phyloP scores from a whole-genome alignment of 2,329 filamentous ascomycete genomes.

The Diaporthe sp. region DNA sequence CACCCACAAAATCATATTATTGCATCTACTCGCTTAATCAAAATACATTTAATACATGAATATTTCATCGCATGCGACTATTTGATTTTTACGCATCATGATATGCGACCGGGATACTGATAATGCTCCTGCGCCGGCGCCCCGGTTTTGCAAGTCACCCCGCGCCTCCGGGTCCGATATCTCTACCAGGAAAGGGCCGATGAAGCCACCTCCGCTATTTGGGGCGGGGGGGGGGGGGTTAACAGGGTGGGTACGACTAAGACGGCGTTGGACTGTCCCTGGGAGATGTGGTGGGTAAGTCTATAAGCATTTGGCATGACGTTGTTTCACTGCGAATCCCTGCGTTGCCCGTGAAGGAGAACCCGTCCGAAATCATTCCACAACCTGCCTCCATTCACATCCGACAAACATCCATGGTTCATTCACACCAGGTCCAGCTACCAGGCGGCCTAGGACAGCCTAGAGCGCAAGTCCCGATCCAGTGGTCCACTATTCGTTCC shows the following conservation, averaged over 20 bases:
- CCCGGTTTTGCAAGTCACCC: too few relatives aligned
- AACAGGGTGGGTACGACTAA: background rate
- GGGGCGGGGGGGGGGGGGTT: background rate
- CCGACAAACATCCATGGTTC: background rate
- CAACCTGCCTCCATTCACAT: background rate
- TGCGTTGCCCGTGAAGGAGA: background rate
- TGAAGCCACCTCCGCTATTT: background rate
- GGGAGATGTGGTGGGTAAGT: background rate
- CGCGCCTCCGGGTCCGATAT: too few relatives aligned
- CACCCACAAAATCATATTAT: background rate
- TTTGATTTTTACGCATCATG: background rate
- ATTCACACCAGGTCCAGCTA: background rate
- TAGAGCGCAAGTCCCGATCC: too few relatives aligned
- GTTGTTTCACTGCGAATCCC: background rate
- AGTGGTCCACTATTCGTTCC: too few relatives aligned
- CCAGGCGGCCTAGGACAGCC: too few relatives aligned
- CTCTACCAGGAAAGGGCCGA: background rate
- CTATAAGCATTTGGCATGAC: background rate
- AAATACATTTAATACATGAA: conserved; percentile 5
- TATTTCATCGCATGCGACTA: background rate
- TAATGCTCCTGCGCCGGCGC: background rate
- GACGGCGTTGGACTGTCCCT: background rate
- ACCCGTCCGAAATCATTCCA: background rate
- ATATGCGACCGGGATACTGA: background rate
- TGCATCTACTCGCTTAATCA: conserved; percentile 4